Conservation (phyloP, 2,329 filamentous ascomycete genomes). For the Arthrinium phaeospermum region DNA sequence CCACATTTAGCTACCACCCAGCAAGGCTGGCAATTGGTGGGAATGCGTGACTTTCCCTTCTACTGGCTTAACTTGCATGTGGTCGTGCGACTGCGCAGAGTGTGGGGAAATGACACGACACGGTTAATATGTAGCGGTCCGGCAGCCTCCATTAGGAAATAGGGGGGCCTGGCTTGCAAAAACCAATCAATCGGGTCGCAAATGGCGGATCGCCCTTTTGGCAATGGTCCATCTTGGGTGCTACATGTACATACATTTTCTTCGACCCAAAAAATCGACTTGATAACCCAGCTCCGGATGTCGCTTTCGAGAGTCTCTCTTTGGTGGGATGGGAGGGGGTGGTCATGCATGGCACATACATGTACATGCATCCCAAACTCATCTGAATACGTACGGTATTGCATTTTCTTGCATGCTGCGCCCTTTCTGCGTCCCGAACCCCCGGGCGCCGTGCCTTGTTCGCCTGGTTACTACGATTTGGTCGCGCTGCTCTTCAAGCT, state of each 20-base stretch:
- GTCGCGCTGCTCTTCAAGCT: not conserved
- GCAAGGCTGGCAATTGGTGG: not conserved
- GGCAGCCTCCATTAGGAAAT: conserved; percentile 16
- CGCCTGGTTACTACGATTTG: no score
- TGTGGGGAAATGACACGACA: conserved; percentile 11
- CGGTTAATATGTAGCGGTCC: not conserved
- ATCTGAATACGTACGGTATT: not conserved
- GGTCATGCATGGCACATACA: not conserved
- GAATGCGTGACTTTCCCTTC: not conserved
- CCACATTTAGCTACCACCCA: not conserved
- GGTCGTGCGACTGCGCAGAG: not conserved
- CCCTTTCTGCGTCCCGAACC: not conserved
- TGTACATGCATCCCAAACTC: not conserved
- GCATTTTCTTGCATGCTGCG: not conserved
- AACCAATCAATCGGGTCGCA: not conserved
- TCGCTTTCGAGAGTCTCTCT: not conserved
- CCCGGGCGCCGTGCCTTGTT: no score
- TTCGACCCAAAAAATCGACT: not conserved
- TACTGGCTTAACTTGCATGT: not conserved
- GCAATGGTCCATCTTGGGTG: not conserved
- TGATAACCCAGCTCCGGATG: not conserved
- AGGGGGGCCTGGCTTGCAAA: not conserved
- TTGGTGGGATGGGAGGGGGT: not conserved
- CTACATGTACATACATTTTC: not conserved
- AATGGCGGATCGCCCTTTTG: not conserved